Evolutionary conservation across 495 filamentous ascomycete species (phyloP).

Genomic region (Margaritispora aquatica): DNA sequence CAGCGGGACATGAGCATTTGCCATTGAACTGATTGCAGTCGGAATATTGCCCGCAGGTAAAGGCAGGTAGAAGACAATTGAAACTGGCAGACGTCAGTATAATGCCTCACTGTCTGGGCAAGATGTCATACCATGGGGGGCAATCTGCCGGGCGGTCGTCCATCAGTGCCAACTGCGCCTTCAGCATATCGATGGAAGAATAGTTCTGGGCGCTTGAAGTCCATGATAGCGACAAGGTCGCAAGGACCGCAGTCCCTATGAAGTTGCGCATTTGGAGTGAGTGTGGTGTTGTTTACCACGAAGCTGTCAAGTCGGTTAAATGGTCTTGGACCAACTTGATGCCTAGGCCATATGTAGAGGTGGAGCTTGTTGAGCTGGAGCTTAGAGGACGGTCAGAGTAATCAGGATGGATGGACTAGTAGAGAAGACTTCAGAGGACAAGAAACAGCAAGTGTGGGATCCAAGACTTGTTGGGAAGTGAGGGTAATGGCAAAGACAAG

Average conservation of each 20-base stretch:
- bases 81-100: slow-evolving; percentile 52
- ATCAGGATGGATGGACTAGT: not conserved
- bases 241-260: slow-evolving; percentile 14
- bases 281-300: not conserved
- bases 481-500: not conserved
- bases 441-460: too few relatives aligned
- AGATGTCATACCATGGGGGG: slow-evolving; percentile 52
- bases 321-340: not conserved
- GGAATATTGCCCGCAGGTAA: slow-evolving; percentile 83
- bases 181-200: slow-evolving; percentile 40
- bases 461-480: too few relatives aligned
- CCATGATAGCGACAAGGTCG: slow-evolving; percentile 33
- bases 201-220: slow-evolving; percentile 36
- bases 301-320: slow-evolving; percentile 5
- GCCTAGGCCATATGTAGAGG: slow-evolving; percentile 11
- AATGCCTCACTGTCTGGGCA: not conserved
- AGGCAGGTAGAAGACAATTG: slow-evolving; percentile 93
- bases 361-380: not conserved
- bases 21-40: slow-evolving; percentile 81
- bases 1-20: slow-evolving; percentile 84
- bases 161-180: slow-evolving; percentile 42
- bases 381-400: not conserved
- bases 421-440: too few relatives aligned
- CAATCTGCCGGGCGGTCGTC: slow-evolving; percentile 52
- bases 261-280: slow-evolving; percentile 14